phyloP scores from a whole-genome alignment of 1,284 basidiomycete species.

The Ceratobasidium sp. region DNA sequence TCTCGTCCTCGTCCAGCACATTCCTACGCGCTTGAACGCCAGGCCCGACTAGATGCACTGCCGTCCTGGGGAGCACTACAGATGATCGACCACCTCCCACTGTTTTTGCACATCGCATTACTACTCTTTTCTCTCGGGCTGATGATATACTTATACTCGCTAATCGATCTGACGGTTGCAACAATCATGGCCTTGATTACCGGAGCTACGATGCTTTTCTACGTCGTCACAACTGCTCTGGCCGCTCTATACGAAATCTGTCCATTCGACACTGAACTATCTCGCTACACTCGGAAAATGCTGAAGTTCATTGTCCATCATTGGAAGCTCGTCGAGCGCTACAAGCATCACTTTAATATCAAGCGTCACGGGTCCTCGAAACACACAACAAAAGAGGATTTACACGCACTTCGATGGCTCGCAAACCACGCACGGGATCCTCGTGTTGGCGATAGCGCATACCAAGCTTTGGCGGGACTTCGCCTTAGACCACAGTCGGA shows the following conservation, averaged over 20 bases:
- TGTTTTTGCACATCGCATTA: constrained; percentile 24
- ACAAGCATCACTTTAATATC: no score
- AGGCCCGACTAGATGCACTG: neutral
- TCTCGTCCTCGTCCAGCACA: neutral
- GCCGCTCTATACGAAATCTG: neutral
- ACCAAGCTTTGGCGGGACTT: no score
- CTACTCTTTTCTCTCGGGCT: constrained; percentile 16
- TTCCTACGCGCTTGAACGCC: neutral
- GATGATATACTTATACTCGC: neutral
- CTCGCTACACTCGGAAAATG: no score
- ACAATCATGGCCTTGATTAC: neutral
- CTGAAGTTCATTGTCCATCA: no score
- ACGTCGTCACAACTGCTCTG: neutral
- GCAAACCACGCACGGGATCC: no score
- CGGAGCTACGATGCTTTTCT: neutral
- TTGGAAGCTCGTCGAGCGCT: no score
- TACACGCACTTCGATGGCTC: no score
- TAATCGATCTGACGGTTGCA: neutral
- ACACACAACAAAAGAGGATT: no score
- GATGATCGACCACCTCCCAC: constrained; percentile 8
- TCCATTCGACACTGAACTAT: neutral
- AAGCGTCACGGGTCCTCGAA: no score
- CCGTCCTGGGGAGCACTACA: neutral
- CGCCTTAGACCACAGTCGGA: no score
- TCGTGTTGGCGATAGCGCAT: no score